phyloP scores from a whole-genome alignment of 164 flowering plant genomes.

The Sedum album region DNA sequence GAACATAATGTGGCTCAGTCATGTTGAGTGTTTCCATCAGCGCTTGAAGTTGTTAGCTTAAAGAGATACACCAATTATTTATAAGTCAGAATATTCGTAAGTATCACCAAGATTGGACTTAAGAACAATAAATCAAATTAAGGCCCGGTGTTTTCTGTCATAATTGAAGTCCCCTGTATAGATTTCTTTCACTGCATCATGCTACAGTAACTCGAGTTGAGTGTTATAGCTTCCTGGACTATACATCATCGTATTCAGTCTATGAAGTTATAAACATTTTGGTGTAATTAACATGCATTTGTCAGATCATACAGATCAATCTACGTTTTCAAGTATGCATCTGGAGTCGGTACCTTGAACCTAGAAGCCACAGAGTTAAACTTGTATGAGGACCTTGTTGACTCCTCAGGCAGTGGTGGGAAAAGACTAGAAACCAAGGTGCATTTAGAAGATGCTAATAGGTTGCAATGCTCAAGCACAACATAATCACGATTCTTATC shows the following conservation, averaged over 20 bases:
- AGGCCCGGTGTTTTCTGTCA: not conserved
- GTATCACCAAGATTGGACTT: not conserved
- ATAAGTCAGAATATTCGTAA: too few species aligned
- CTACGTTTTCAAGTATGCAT: not conserved
- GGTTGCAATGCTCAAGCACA: conserved; percentile 81
- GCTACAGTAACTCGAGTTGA: too few species aligned
- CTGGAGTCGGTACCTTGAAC: conserved; percentile 68
- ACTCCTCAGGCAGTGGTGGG: conserved; percentile 61
- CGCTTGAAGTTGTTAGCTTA: conserved; percentile 98
- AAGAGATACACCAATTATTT: conserved; percentile 12
- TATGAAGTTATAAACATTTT: not conserved
- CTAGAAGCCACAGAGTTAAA: conserved; percentile 94
- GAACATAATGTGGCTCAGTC: conserved; percentile 94
- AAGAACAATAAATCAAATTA: not conserved
- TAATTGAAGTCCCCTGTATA: not conserved
- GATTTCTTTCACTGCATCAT: not conserved
- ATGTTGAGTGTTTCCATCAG: conserved; percentile 91
- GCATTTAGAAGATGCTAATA: conserved; percentile 81
- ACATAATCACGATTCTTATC: conserved; percentile 97
- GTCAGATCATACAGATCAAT: not conserved
- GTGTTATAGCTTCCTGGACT: not conserved
- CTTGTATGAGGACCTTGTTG: conserved; percentile 88
- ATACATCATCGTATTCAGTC: not conserved
- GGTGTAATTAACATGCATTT: not conserved
- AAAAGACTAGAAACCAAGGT: conserved; percentile 77